Evolutionary conservation across 768 basidiomycete genomes (phyloP).

Genomic region (Suillus spraguei): DNA sequence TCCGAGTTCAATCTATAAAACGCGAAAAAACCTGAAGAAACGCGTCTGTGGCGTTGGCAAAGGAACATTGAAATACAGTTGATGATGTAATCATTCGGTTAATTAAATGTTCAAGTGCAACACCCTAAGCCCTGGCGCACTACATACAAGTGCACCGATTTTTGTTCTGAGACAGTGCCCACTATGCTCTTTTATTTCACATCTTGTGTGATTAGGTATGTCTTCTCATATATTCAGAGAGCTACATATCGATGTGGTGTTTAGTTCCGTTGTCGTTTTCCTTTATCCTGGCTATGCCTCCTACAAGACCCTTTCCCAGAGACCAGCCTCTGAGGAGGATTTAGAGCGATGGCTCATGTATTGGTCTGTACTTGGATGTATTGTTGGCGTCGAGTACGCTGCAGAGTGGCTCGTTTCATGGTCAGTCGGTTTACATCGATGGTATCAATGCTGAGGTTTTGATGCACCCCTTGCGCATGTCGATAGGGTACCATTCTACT

Average conservation of each 20-base stretch:
- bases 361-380: slow-evolving; percentile 88
- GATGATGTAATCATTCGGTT: slow-evolving; percentile 26
- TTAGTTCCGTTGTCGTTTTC: slow-evolving; percentile 74
- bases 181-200: slow-evolving; percentile 46
- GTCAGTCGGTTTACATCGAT: slow-evolving; percentile 44
- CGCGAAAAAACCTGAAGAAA: slow-evolving; percentile 16
- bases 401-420: slow-evolving; percentile 89
- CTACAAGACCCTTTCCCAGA: slow-evolving; percentile 90
- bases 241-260: background rate
- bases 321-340: slow-evolving; percentile 83
- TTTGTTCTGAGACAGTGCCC: slow-evolving; percentile 5
- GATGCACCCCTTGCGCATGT: slow-evolving; percentile 2
- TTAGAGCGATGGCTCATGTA: slow-evolving; percentile 97
- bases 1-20: background rate
- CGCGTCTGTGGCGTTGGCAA: slow-evolving; percentile 27
- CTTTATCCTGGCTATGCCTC: slow-evolving; percentile 94
- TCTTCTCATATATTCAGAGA: slow-evolving; percentile 32
- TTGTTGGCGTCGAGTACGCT: slow-evolving; percentile 80
- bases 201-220: slow-evolving; percentile 44
- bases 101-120: slow-evolving; percentile 4
- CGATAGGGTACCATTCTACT: slow-evolving; percentile 83
- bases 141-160: slow-evolving; percentile 4
- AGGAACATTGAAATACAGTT: slow-evolving; percentile 1
- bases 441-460: background rate
- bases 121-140: background rate